Base-by-base conservation (phyloP, 257 asterid genomes). In the Plectranthus barbatus region DNA sequence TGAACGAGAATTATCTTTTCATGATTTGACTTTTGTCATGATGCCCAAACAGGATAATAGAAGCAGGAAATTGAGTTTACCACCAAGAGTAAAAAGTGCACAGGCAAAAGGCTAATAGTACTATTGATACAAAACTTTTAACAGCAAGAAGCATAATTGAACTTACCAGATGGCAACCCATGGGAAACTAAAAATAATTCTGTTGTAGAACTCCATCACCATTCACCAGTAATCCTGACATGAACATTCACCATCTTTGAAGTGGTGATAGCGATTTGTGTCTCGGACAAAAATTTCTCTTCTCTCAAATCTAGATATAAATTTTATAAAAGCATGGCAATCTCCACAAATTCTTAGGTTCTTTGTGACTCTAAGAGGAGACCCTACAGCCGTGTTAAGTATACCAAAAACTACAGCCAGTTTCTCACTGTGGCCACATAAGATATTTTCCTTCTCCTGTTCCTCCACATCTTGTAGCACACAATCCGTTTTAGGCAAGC, bases 381-480 rank as follows among this genome's bases (percentile, higher is more conserved):
- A 72, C 41, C 96, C 90, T 67, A 70, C 75, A 34, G 76, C 76
- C 18, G 96, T 85, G 76, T 86, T 88, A 72, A 86, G 60, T 23
- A 88, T 72, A 53, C 95, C 98, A 56, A 91, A 80, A 72, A 86
- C 85, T 17, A 91, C 94, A 55, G 98, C 96, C 73, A 86, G 75
- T 80, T 91, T 91, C 82, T 91, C 98, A 40, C 98, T 88, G 50
- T 88, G 98, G 13, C 98, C 96, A 66, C 96, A 88, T 62, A 91
- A 80, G 70, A 86, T 88, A 58, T 82, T 79, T 73, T 91, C 98
- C 77, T 86, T 88, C 64, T 91, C 98, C 75, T 91, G 94, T 70
- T 91, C 95, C 80, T 91, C 98, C 59, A 88, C 98, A 67, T 91
- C 96, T 72, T 91, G 98, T 65, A 91, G 62, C 60, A 88, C 98